These are phyloP conservation scores for Kwoniella botswanensis DNA, from an alignment of 768 basidiomycete genomes.

Conservation along the genomic window DNA sequence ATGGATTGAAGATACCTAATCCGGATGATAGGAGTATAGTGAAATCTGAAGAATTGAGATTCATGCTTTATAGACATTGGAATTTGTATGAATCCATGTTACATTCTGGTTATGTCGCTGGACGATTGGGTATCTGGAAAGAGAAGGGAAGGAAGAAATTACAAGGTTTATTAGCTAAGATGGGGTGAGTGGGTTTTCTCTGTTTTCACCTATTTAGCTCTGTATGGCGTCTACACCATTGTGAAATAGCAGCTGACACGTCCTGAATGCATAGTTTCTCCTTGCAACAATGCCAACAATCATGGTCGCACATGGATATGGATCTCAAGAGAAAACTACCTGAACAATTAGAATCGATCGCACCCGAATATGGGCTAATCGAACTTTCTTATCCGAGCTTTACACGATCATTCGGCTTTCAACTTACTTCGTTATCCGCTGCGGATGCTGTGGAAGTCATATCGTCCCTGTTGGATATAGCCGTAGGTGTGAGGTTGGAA, in stretches of 20 bases:
- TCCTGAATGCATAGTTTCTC: constrained; percentile 71
- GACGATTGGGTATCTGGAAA: constrained; percentile 94
- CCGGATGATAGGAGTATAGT: constrained; percentile 86
- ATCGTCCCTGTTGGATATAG: constrained; percentile 84
- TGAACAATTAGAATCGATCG: constrained; percentile 81
- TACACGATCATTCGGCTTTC: constrained; percentile 87
- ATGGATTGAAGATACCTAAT: constrained; percentile 39
- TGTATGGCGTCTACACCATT: background rate
- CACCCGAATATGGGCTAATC: constrained; percentile 91
- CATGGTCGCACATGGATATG: constrained; percentile 94
- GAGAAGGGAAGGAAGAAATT: constrained; percentile 87
- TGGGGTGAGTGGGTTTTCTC: constrained; percentile 72
- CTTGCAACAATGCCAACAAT: constrained; percentile 88
- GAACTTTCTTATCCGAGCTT: constrained; percentile 95
- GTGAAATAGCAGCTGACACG: constrained; percentile 1
- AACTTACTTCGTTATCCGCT: constrained; percentile 82
- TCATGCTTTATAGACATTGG: constrained; percentile 96
- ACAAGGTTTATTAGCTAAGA: constrained; percentile 92
- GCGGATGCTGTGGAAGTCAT: constrained; percentile 92
- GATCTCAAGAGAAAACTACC: constrained; percentile 82
- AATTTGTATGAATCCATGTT: constrained; percentile 97
- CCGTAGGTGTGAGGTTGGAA: constrained; percentile 86
- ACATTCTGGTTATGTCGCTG: constrained; percentile 94
- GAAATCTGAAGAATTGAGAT: constrained; percentile 84
- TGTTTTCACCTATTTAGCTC: background rate